Evolutionary conservation across 2,329 filamentous ascomycete species (phyloP).

Genomic region (Claviceps maximensis): DNA sequence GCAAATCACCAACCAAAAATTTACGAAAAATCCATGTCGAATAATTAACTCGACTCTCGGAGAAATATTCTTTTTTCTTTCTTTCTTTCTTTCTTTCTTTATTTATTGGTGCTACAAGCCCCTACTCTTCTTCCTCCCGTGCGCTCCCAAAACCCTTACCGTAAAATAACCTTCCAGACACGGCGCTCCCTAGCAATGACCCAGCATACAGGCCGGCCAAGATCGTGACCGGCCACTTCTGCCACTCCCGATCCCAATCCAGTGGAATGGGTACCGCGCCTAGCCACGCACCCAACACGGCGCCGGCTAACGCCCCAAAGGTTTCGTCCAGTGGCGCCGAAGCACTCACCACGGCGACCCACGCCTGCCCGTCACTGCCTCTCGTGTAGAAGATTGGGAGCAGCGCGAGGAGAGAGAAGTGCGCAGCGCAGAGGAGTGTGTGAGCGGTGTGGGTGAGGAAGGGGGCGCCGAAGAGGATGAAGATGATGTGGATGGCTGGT

Average conservation of each 20-base stretch:
- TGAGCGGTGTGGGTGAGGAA: conserved; percentile 67
- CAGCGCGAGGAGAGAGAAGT: conserved; percentile 65
- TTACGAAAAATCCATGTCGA: no score
- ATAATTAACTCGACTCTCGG: no score
- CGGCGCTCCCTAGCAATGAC: conserved; percentile 54
- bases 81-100: no score
- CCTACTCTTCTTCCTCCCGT: conserved; percentile 17
- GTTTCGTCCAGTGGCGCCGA: conserved; percentile 67
- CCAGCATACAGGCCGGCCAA: conserved; percentile 71
- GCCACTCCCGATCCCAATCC: conserved; percentile 99
- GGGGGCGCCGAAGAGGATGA: conserved; percentile 86
- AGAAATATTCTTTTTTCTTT: no score
- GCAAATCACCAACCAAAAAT: no score
- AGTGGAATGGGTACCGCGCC: conserved; percentile 90
- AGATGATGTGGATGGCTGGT: conserved; percentile 44
- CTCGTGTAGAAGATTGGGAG: conserved; percentile 78
- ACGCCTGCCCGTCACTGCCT: conserved; percentile 59
- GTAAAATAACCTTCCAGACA: conserved; percentile 39
- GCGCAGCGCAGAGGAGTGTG: conserved; percentile 67
- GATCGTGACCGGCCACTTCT: conserved; percentile 93
- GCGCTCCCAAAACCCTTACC: conserved; percentile 27
- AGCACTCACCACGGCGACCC: conserved; percentile 56
- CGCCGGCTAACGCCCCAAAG: conserved; percentile 71
- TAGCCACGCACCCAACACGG: conserved; percentile 72
- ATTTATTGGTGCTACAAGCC: no score